Conservation (phyloP, 371 early-diverging fungal genomes). For the Mycotypha africana region DNA sequence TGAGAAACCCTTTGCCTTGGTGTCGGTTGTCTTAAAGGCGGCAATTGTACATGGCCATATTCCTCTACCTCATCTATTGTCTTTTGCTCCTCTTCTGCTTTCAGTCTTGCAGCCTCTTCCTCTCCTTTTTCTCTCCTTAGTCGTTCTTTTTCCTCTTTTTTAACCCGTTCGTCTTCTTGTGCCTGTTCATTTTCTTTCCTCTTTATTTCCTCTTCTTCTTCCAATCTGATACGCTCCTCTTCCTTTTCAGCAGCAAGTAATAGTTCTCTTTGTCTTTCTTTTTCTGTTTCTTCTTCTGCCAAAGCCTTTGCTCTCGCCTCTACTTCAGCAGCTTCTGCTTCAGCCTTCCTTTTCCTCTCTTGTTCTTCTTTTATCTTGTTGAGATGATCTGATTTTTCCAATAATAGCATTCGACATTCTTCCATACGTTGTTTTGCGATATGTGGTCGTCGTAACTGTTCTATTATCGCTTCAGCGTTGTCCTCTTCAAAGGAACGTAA, state of each 20-base stretch:
- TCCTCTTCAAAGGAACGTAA: conserved; percentile 16
- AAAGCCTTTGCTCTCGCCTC: not conserved
- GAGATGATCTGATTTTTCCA: conserved; percentile 8
- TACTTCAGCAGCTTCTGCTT: not conserved
- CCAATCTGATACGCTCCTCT: not conserved
- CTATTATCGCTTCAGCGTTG: conserved; percentile 40
- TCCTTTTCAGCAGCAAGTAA: too few species aligned
- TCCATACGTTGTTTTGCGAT: conserved; percentile 70
- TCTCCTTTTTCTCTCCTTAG: not conserved
- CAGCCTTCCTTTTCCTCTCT: not conserved
- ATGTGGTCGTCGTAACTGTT: conserved; percentile 61
- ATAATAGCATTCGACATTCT: conserved; percentile 19
- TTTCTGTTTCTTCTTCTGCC: not conserved
- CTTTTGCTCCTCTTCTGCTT: not conserved
- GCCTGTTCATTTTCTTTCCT: not conserved
- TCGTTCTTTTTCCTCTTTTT: not conserved
- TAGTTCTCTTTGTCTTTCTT: not conserved
- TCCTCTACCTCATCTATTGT: conserved; percentile 6
- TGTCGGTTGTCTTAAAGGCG: not conserved
- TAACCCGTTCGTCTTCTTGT: not conserved
- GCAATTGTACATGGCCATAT: conserved; percentile 12
- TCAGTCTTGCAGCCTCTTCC: not conserved
- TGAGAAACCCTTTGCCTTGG: not conserved
- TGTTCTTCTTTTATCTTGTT: not conserved
- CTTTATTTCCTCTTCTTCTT: not conserved